Base-by-base conservation (phyloP, 306 rosid genomes). In the Glycine soja region DNA sequence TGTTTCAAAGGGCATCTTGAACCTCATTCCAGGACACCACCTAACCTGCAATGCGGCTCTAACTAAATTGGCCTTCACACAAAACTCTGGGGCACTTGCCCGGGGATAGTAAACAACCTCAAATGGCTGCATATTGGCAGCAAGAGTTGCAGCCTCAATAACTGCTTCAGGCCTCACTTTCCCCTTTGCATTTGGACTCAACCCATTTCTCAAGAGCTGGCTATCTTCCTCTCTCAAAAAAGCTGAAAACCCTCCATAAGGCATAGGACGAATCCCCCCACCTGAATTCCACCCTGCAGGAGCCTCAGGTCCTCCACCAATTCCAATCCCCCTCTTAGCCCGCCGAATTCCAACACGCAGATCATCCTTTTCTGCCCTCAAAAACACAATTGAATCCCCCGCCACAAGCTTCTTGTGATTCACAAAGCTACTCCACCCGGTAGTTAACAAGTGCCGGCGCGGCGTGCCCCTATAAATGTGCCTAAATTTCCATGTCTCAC, bases 401-500 rank as follows among this genome's bases (percentile, higher is more conserved):
- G 97, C 94, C 52, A 91, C 92, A 7, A 94, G 92, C 91, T 84
- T 91, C 87, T 94, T 94, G 16, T 91, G 89, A 80, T 89, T 92
- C 18, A 94, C 98, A 85, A 94, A 94, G 52, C 85, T 86, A 72
- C 94, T 92, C 98, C 98, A 94, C 2, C 97, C 97, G 0, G 98
- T 94, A 0, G 98, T 94, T 89, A 94, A 88, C 30, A 94, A 86
- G 89, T 94, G 97, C 79, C 98, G 82, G 89, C 93, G 51, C 0
- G 98, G 98, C 1, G 97, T 94, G 80, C 98, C 98, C 59, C 98
- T 61, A 58, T 94, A 94, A 54, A 94, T 91, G 70, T 94, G 98
- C 83, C 92, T 81, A 53, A 94, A 94, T 56, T 88, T 90, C 97
- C 97, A 94, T 3, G 84, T 88, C 69, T 91, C 87, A 0, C 97